These are phyloP conservation scores for Amanita pseudoporphyria DNA, from an alignment of 768 basidiomycete species.

Conservation along the genomic window DNA sequence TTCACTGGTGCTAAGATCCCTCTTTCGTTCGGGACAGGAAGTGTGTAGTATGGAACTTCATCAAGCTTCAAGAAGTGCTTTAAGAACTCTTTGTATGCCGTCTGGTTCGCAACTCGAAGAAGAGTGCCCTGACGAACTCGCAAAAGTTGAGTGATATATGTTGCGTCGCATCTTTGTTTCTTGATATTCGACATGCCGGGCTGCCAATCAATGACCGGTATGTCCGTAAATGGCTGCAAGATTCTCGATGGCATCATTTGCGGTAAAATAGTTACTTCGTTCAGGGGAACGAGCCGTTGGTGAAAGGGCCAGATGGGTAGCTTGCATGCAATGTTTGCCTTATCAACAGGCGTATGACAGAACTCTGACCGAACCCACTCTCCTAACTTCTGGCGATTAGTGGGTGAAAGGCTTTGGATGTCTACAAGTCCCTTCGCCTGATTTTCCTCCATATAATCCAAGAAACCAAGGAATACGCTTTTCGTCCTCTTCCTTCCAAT, in stretches of 20 bases:
- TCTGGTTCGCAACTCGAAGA: neutral
- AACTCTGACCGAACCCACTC: conserved; percentile 21
- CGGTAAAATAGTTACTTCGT: conserved; percentile 13
- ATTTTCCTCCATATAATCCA: conserved; percentile 11
- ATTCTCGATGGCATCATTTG: neutral
- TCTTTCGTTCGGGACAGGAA: conserved; percentile 25
- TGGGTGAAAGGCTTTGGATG: conserved; percentile 14
- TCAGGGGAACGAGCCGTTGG: conserved; percentile 11
- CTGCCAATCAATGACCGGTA: neutral
- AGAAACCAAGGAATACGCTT: conserved; percentile 13
- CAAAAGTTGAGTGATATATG: neutral
- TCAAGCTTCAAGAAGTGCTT: neutral
- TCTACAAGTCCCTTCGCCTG: conserved; percentile 6
- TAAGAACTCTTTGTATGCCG: neutral
- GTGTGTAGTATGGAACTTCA: neutral
- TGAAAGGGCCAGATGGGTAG: conserved; percentile 26
- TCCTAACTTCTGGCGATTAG: conserved; percentile 16
- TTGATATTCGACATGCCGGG: neutral
- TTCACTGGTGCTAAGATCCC: conserved; percentile 15
- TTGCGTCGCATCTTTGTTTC: neutral
- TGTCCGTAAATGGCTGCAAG: neutral
- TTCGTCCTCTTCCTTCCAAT: conserved; percentile 11
- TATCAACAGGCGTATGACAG: conserved; percentile 5
- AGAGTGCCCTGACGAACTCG: neutral
- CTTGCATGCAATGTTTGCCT: conserved; percentile 13